These are phyloP conservation scores for Cardamine resedifolia DNA, from an alignment of 345 rosid species.

Conservation along the genomic window DNA sequence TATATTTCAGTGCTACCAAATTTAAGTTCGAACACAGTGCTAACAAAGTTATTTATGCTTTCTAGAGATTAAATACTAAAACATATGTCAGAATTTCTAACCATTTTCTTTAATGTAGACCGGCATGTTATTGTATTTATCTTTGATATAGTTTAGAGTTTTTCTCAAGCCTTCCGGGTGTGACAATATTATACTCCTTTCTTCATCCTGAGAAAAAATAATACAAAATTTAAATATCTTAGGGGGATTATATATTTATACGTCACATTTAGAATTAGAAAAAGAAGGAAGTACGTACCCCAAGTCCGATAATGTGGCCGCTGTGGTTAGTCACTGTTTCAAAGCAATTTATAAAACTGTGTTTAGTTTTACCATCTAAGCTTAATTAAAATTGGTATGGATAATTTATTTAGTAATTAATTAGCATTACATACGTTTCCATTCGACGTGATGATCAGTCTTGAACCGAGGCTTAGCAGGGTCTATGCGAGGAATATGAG, in stretches of 20 bases:
- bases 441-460: conserved; percentile 37
- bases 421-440: conserved; percentile 27
- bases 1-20: not conserved
- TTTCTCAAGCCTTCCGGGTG: conserved; percentile 37
- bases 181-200: conserved; percentile 19
- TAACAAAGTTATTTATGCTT: not conserved
- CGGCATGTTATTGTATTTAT: conserved; percentile 36
- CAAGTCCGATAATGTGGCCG: conserved; percentile 33
- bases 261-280: not conserved
- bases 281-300: conserved; percentile 20
- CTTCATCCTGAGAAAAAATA: conserved; percentile 15
- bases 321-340: conserved; percentile 36
- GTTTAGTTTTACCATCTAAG: conserved; percentile 13
- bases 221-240: not conserved
- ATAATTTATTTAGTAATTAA: not conserved
- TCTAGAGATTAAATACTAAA: not conserved
- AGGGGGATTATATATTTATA: not conserved
- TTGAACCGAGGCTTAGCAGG: conserved; percentile 36
- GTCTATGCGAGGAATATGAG: conserved; percentile 25
- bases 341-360: not conserved
- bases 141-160: conserved; percentile 35
- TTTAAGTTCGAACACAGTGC: not conserved
- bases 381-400: not conserved
- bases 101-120: conserved; percentile 41
- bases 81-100: not conserved